Conservation (phyloP, 352 stramenopile genomes). For the Pythium monospermum region DNA sequence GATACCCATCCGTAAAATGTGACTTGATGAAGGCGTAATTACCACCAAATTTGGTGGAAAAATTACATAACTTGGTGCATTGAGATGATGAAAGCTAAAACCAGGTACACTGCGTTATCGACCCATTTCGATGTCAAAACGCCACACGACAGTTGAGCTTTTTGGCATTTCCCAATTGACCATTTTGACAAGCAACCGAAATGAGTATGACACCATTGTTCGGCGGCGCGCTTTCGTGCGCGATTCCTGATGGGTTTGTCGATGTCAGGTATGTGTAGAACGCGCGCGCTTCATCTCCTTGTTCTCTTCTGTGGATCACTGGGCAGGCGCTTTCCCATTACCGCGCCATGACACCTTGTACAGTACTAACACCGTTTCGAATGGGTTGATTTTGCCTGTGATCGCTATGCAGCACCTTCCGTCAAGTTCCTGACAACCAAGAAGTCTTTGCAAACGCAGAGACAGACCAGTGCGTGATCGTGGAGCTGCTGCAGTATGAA, state of each 20-base stretch:
- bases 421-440: slow-evolving; percentile 85
- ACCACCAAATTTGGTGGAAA: neutral
- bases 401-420: slow-evolving; percentile 43
- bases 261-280: slow-evolving; percentile 71
- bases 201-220: slow-evolving; percentile 31
- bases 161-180: no score
- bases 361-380: neutral
- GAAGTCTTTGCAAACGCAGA: slow-evolving; percentile 80
- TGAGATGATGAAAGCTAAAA: no score
- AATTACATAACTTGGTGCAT: neutral
- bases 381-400: neutral
- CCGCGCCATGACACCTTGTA: no score
- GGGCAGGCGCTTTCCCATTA: neutral
- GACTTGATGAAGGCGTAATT: neutral
- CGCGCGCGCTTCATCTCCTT: no score
- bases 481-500: slow-evolving; percentile 78
- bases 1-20: slow-evolving; percentile 23
- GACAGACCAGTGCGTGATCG: slow-evolving; percentile 79
- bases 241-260: slow-evolving; percentile 62
- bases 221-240: slow-evolving; percentile 66
- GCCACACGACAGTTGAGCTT: no score
- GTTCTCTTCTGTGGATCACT: no score
- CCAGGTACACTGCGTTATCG: neutral
- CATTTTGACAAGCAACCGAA: no score
- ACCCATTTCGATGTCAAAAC: no score